Conservation (phyloP, 140 eudicot species). For the Oenanthe javanica region DNA sequence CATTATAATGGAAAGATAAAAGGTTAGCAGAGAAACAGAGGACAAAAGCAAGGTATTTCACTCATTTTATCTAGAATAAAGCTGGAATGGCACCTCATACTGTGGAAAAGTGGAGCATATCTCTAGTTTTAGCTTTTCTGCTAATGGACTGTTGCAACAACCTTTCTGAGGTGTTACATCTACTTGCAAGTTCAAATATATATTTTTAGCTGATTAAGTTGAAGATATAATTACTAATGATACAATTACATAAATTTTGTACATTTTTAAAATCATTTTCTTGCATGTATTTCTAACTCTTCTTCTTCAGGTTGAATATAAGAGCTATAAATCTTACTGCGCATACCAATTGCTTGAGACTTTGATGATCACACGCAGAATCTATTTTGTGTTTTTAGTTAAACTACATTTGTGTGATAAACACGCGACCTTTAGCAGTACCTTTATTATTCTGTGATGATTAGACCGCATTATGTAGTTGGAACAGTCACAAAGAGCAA, state of each 20-base stretch:
- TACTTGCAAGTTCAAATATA: not conserved
- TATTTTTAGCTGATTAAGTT: too few relatives aligned
- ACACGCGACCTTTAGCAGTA: not conserved
- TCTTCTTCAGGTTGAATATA: not conserved
- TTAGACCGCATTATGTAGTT: not conserved
- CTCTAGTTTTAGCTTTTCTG: conserved; percentile 19
- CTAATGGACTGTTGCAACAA: conserved; percentile 19
- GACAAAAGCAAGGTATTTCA: conserved; percentile 27
- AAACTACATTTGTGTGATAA: not conserved
- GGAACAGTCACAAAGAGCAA: not conserved
- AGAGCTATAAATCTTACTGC: not conserved
- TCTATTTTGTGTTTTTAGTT: not conserved
- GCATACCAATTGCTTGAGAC: not conserved
- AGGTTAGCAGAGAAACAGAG: not conserved
- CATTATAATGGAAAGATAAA: conserved; percentile 6
- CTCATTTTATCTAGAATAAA: conserved; percentile 24
- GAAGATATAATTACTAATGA: too few relatives aligned
- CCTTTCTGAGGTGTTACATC: conserved; percentile 9
- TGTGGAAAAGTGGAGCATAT: conserved; percentile 37
- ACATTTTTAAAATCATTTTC: not conserved
- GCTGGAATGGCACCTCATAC: conserved; percentile 11
- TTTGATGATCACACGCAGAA: not conserved
- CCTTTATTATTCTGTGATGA: not conserved
- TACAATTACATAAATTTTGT: not conserved
- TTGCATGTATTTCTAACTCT: not conserved